These are phyloP conservation scores for Cytospora piceae DNA, from an alignment of 2,329 filamentous ascomycete species.

Conservation along the genomic window DNA sequence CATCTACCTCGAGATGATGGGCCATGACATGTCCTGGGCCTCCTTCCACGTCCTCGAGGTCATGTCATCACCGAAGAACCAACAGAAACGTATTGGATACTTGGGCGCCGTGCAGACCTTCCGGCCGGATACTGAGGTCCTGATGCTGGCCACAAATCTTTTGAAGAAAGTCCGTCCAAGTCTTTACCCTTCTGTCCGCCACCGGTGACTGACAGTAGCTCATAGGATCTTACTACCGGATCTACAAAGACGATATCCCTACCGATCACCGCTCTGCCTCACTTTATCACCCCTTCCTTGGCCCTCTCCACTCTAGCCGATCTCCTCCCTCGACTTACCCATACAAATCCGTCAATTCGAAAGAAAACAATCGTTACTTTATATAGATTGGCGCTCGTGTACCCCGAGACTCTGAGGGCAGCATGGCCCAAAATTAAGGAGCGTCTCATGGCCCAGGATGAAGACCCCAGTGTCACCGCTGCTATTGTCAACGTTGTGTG, in stretches of 20 bases:
- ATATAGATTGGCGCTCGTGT: conserved; percentile 92
- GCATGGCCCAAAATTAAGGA: conserved; percentile 99
- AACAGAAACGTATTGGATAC: conserved; percentile 95
- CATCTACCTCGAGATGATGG: conserved; percentile 98
- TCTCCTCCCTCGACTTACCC: conserved; percentile 80
- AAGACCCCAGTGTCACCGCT: conserved; percentile 91
- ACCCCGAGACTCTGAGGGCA: conserved; percentile 87
- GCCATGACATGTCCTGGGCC: conserved; percentile 99
- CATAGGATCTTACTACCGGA: conserved; percentile 73
- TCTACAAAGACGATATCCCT: conserved; percentile 79
- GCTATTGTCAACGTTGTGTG: conserved; percentile 97
- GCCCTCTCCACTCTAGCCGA: conserved; percentile 88
- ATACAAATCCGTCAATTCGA: conserved; percentile 81
- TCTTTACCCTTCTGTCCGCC: conserved; percentile 28
- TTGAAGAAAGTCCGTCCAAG: conserved; percentile 76
- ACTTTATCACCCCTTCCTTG: conserved; percentile 90
- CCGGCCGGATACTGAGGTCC: conserved; percentile 89
- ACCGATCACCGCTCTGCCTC: conserved; percentile 87
- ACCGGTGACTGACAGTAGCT: conserved; percentile 11
- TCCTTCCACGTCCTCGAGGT: conserved; percentile 98
- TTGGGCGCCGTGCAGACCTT: conserved; percentile 96
- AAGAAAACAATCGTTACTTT: conserved; percentile 97
- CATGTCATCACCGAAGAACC: conserved; percentile 94
- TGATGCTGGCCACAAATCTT: conserved; percentile 96
- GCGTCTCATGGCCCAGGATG: conserved; percentile 82